These are phyloP conservation scores for Camelina sativa DNA, from an alignment of 345 rosid genomes.

Conservation along the genomic window DNA sequence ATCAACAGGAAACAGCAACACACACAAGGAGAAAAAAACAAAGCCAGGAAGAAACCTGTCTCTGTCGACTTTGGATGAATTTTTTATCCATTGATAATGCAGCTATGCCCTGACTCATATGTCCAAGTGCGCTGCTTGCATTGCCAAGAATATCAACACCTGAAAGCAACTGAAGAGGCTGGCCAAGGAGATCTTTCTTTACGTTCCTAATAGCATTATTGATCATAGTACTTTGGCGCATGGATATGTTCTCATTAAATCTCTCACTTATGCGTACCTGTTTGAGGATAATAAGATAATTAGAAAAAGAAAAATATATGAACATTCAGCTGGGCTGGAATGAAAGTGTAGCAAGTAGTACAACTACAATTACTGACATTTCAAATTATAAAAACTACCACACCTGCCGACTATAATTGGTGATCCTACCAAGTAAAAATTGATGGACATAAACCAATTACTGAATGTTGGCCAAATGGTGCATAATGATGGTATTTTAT, in stretches of 20 bases:
- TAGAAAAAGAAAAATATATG: background rate
- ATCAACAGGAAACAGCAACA: slow-evolving; percentile 28
- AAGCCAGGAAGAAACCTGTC: slow-evolving; percentile 66
- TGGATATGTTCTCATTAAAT: slow-evolving; percentile 77
- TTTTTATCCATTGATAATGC: slow-evolving; percentile 97
- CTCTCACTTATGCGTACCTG: slow-evolving; percentile 91
- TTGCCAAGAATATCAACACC: slow-evolving; percentile 98
- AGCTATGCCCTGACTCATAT: slow-evolving; percentile 99
- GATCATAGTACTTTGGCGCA: slow-evolving; percentile 95
- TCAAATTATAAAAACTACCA: slow-evolving; percentile 19
- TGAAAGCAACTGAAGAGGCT: slow-evolving; percentile 94
- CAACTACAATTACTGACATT: background rate
- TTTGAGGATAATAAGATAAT: slow-evolving; percentile 28
- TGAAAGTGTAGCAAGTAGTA: slow-evolving; percentile 14
- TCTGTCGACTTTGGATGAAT: slow-evolving; percentile 91
- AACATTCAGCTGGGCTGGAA: slow-evolving; percentile 9
- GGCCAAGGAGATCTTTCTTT: slow-evolving; percentile 92
- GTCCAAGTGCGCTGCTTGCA: slow-evolving; percentile 99
- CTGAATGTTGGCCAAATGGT: slow-evolving; percentile 7
- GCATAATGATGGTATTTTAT: slow-evolving; percentile 7
- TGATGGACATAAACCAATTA: slow-evolving; percentile 5
- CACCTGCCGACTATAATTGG: slow-evolving; percentile 14
- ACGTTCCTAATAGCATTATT: slow-evolving; percentile 75
- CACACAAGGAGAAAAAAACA: slow-evolving; percentile 22
- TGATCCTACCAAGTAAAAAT: slow-evolving; percentile 2